A percentile compares a stretch with the other conserved stretches of the same genome.
Conservation (phyloP, 1,284 basidiomycete species). For the Filobasidium uniguttulatum region DNA sequence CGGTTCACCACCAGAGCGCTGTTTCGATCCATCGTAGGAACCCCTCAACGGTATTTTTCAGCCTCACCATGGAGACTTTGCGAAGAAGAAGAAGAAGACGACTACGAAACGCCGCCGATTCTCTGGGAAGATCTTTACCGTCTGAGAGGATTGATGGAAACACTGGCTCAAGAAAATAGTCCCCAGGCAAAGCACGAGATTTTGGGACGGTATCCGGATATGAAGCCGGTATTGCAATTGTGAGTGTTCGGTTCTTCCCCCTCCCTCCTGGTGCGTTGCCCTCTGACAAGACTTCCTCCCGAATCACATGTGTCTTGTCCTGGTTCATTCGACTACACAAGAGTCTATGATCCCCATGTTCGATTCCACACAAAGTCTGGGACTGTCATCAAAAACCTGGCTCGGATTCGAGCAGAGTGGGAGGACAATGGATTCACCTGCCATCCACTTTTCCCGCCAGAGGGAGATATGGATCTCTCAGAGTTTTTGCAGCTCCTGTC, state of each 20-base stretch:
- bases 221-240: slow-evolving; percentile 25
- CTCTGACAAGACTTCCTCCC: too few relatives aligned
- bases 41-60: too few relatives aligned
- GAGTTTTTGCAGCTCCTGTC: too few relatives aligned
- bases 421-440: too few relatives aligned
- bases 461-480: too few relatives aligned
- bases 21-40: too few relatives aligned
- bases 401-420: background rate
- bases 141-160: slow-evolving; percentile 18
- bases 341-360: slow-evolving; percentile 7
- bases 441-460: too few relatives aligned
- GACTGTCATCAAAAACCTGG: background rate
- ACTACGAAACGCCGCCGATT: too few relatives aligned
- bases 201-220: slow-evolving; percentile 24
- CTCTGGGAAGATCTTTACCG: slow-evolving; percentile 19
- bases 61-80: too few relatives aligned
- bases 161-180: slow-evolving; percentile 20
- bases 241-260: slow-evolving; percentile 14
- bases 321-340: background rate
- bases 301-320: background rate
- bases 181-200: slow-evolving; percentile 20
- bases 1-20: too few relatives aligned
- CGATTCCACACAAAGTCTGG: slow-evolving; percentile 7
- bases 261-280: too few relatives aligned
- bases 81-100: too few relatives aligned